Evolutionary conservation across 2,329 filamentous ascomycete species (phyloP), one percentile per base, ranked within the genome.

Genomic region (Aphanocladium album): DNA sequence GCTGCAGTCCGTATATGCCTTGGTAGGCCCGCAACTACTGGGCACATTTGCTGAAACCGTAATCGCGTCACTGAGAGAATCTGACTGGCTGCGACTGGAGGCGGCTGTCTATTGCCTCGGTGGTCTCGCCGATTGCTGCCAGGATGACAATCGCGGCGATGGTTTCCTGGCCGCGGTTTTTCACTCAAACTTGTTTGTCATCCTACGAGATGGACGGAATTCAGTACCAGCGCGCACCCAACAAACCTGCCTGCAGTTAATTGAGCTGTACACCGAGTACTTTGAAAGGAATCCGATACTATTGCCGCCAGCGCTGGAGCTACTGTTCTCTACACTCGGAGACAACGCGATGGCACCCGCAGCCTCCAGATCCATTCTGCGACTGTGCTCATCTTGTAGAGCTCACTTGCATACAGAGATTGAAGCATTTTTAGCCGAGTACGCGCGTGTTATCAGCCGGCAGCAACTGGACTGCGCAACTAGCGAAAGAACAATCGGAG

Each of bases 341-440:
- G 85, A 88, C 35, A 75, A 81, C 2, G 75, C 80, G 4, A 78
- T 93, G 49, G 85, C 87, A 9, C 78, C 81, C n/a, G 80, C 84
- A 53, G 89, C 90, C 3, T 89, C 90, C 2, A 89, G 86, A 68
- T 89, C 90, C 0, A 93, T 96, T 39, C 79, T 83, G 35, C 84
- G 83, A 6, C 81, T 95, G 1, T 93, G 90, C 69, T 90, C 86
- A 0, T 89, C 89, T 33, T 95, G 90, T 64, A 83, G 90, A 41
- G 79, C 78, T 27, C 82, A 86, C 56, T 76, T 96, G n/a, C 84
- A 86, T 5, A 75, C 81, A 1, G 87, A 93, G 67, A 80, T 89
- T 3, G 77, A 78, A 54, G 83, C 84, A 1, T 93, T 96, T 68
- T 76, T 95, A 49, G 78, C 83, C 33, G 87, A 92, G 68, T 93